Percentiles rank a stretch among this genome's conserved stretches.
These are phyloP conservation scores for Voacanga thouarsii DNA, from an alignment of 257 asterid species.

Conservation along the genomic window DNA sequence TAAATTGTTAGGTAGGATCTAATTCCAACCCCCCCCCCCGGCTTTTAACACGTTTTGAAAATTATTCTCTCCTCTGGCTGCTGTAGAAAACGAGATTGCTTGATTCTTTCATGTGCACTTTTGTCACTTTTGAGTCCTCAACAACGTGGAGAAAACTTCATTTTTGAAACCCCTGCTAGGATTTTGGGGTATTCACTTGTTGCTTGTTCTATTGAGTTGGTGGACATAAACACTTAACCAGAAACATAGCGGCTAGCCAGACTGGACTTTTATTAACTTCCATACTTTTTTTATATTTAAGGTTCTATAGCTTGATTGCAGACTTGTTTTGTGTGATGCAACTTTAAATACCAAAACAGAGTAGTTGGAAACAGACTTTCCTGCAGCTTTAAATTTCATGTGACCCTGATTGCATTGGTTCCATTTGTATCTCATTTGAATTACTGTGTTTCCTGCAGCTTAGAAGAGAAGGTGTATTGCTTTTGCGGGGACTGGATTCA, in stretches of 20 bases:
- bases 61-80: background rate
- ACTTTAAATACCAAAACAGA: background rate
- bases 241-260: background rate
- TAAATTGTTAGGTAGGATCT: background rate
- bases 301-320: background rate
- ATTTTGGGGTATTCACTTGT: background rate
- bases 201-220: constrained; percentile 7
- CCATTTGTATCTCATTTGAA: background rate
- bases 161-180: background rate
- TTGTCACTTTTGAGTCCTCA: background rate
- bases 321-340: background rate
- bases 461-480: constrained; percentile 80
- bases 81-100: background rate
- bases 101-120: background rate
- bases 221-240: background rate
- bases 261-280: background rate
- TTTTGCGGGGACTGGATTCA: constrained; percentile 85
- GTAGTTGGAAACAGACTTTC: background rate
- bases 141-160: constrained; percentile 5
- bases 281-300: background rate
- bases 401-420: background rate
- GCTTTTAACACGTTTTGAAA: background rate
- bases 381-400: too few species aligned
- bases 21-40: too few species aligned
- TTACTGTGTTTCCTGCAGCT: constrained; percentile 49